These are phyloP conservation scores for Monilinia fructigena DNA, from an alignment of 2,329 filamentous ascomycete genomes.

Conservation along the genomic window DNA sequence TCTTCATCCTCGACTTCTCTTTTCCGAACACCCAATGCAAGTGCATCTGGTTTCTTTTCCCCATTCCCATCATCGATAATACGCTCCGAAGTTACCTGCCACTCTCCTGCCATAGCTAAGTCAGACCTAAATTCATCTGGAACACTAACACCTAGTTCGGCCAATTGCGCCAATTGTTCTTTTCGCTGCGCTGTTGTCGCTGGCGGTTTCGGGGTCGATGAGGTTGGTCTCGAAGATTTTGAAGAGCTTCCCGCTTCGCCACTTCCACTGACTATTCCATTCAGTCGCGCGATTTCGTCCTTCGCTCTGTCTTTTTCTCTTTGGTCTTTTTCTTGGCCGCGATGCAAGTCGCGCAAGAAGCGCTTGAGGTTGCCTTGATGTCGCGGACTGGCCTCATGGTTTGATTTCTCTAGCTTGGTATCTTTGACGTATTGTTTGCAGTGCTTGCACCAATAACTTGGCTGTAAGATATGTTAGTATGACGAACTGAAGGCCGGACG, in stretches of 20 bases:
- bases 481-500: not conserved
- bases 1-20: conserved; percentile 60
- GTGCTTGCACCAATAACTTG: conserved; percentile 98
- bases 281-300: conserved; percentile 81
- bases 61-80: conserved; percentile 43
- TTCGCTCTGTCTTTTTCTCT: conserved; percentile 80
- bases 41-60: conserved; percentile 45
- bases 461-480: conserved; percentile 45
- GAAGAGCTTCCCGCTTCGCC: conserved; percentile 31
- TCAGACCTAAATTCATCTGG: conserved; percentile 75
- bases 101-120: conserved; percentile 86
- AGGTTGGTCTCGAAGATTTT: conserved; percentile 32
- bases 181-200: conserved; percentile 66
- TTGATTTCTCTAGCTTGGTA: conserved; percentile 82
- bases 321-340: conserved; percentile 75
- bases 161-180: conserved; percentile 82
- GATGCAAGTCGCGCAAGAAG: conserved; percentile 84
- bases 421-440: conserved; percentile 89
- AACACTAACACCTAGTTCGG: conserved; percentile 80
- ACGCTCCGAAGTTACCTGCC: conserved; percentile 60
- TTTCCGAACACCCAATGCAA: conserved; percentile 60
- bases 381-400: conserved; percentile 83
- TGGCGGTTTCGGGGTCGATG: conserved; percentile 39
- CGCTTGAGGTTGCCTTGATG: conserved; percentile 87
- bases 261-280: conserved; percentile 64